These are phyloP conservation scores for Dictyostelium intermedium DNA, from an alignment of 78 protist genomes.

Conservation along the genomic window DNA sequence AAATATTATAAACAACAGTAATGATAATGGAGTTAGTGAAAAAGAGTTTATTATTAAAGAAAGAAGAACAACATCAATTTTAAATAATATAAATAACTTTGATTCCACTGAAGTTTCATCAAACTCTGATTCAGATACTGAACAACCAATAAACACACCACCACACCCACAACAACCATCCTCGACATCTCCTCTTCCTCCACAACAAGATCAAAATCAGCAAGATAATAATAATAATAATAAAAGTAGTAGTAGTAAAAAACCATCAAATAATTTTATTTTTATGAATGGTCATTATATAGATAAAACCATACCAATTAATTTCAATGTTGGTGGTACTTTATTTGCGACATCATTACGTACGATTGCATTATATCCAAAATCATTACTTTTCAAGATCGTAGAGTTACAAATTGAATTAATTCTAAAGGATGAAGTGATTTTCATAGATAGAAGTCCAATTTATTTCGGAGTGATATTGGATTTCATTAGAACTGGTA, in stretches of 20 bases:
- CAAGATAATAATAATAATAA: not conserved
- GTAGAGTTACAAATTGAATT: constrained; percentile 60
- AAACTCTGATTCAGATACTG: not conserved
- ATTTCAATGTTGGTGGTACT: constrained; percentile 73
- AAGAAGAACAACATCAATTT: constrained; percentile 3
- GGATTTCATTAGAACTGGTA: constrained; percentile 33
- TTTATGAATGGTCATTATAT: not conserved
- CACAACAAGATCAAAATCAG: not conserved
- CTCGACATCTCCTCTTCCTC: not conserved
- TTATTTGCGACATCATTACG: constrained; percentile 35
- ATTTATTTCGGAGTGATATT: constrained; percentile 16
- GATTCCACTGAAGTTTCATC: not conserved
- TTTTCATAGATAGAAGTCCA: constrained; percentile 66
- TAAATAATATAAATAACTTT: not conserved
- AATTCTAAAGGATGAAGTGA: constrained; percentile 24
- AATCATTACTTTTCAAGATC: constrained; percentile 21
- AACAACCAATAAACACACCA: not conserved
- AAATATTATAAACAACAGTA: not conserved
- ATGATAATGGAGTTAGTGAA: not conserved
- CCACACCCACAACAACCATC: not conserved
- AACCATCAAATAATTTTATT: not conserved
- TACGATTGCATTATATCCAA: not conserved
- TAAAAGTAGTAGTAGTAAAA: too few relatives aligned
- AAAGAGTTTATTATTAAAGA: not conserved
- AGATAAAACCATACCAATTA: constrained; percentile 44